Conservation (phyloP, 2,329 filamentous ascomycete genomes). For the Fusarium albidum region DNA sequence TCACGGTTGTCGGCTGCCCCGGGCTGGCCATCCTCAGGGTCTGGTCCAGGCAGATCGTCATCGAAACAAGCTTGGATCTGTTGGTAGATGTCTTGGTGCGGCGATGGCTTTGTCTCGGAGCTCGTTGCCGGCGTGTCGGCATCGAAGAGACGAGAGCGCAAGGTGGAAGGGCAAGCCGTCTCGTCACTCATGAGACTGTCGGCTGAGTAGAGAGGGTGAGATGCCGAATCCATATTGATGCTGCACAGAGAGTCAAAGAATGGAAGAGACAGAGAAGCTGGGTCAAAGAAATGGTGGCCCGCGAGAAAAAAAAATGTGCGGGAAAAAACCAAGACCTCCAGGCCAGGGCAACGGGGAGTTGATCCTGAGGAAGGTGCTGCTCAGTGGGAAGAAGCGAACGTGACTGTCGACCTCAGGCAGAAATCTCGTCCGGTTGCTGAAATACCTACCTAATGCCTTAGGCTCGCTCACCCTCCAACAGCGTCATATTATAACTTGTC, state of each 20-base stretch:
- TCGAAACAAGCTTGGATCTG: conserved; percentile 38
- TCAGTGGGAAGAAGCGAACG: no score
- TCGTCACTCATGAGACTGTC: conserved; percentile 12
- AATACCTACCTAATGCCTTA: no score
- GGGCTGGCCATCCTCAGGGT: neutral
- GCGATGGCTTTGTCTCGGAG: conserved; percentile 4
- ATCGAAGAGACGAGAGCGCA: conserved; percentile 42
- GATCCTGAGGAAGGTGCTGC: no score
- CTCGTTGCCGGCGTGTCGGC: conserved; percentile 19
- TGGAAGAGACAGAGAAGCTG: no score
- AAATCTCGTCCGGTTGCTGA: no score
- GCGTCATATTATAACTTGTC: no score
- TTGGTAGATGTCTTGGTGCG: conserved; percentile 31
- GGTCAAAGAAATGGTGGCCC: no score
- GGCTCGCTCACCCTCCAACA: no score
- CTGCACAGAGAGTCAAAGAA: accelerated
- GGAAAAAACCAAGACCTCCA: no score
- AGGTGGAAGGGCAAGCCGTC: conserved; percentile 30
- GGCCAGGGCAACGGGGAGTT: no score
- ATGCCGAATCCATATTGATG: conserved; percentile 1
- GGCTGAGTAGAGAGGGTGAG: conserved; percentile 6
- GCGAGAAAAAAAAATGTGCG: no score
- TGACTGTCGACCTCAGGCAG: no score
- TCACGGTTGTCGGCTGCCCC: neutral
- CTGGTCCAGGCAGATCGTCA: neutral